A percentile compares a stretch with the other conserved stretches of the same genome.
phyloP scores from a whole-genome alignment of 1,284 basidiomycete genomes.

The Apiotrichum brassicae region DNA sequence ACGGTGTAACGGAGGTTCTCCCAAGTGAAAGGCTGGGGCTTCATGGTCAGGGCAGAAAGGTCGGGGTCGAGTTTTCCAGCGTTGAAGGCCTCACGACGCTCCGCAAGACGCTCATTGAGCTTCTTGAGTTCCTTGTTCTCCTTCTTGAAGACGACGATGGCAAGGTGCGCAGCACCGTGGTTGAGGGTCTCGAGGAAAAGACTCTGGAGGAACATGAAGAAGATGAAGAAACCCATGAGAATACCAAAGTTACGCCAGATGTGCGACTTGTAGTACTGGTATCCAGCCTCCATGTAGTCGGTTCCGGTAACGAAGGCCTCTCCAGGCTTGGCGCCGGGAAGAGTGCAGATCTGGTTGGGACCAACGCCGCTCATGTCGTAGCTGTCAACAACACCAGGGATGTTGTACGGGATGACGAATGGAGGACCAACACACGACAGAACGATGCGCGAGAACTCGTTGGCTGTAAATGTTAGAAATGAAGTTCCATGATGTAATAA shows the following conservation, averaged over 20 bases:
- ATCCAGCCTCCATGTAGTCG: conserved; percentile 45
- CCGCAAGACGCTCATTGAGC: conserved; percentile 57
- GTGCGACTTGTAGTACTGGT: conserved; percentile 35
- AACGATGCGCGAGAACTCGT: conserved; percentile 69
- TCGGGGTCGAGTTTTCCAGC: conserved; percentile 45
- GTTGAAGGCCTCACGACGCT: conserved; percentile 52
- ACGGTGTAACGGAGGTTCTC: conserved; percentile 49
- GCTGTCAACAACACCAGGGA: conserved; percentile 50
- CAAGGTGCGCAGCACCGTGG: conserved; percentile 34
- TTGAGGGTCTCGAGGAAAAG: conserved; percentile 42
- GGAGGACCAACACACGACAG: conserved; percentile 62
- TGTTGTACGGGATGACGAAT: conserved; percentile 62
- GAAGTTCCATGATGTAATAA: too few relatives aligned
- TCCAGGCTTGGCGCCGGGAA: conserved; percentile 39
- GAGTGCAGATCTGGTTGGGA: conserved; percentile 46
- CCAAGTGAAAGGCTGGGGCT: conserved; percentile 50
- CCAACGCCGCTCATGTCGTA: conserved; percentile 56
- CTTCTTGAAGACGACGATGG: conserved; percentile 61
- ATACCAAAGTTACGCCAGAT: conserved; percentile 48
- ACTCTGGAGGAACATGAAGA: conserved; percentile 54
- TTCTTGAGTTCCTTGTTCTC: conserved; percentile 62
- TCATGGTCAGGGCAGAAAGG: conserved; percentile 40
- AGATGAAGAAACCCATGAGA: conserved; percentile 56
- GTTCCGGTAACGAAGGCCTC: conserved; percentile 35
- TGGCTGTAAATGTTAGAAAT: conserved; percentile 50